Conservation (phyloP, 306 rosid genomes). For the Nissolia schottii region DNA sequence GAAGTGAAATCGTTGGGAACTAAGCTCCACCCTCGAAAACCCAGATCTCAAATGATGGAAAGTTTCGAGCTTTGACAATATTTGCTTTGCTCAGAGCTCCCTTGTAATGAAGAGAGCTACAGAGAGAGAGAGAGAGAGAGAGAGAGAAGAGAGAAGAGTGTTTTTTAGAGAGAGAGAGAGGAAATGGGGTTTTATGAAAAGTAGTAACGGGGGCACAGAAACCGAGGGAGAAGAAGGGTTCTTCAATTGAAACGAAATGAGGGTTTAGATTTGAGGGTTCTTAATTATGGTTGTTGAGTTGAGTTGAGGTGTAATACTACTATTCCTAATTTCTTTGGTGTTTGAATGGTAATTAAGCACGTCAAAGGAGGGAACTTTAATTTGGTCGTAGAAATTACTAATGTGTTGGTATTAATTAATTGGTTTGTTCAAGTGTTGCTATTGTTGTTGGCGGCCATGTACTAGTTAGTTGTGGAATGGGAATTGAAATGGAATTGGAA, state of each 20-base stretch:
- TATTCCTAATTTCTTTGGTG: too few species aligned
- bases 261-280: neutral
- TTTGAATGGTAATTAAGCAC: constrained; percentile 15
- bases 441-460: constrained; percentile 66
- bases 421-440: too few species aligned
- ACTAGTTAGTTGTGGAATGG: neutral
- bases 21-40: constrained; percentile 28
- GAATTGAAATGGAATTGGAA: too few species aligned
- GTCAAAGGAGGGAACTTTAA: constrained; percentile 29
- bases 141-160: neutral
- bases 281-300: neutral
- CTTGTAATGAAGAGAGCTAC: neutral
- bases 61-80: constrained; percentile 31
- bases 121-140: neutral
- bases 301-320: too few species aligned
- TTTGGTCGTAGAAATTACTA: constrained; percentile 13
- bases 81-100: constrained; percentile 17
- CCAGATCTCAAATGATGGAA: constrained; percentile 69
- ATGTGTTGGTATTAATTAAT: too few species aligned
- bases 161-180: neutral
- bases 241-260: neutral
- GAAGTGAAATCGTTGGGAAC: neutral
- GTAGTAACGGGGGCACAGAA: constrained; percentile 56
- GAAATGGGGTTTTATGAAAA: constrained; percentile 52
- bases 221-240: constrained; percentile 33